Conservation (phyloP, 371 early-diverging fungal species). For the Mucor mucedo region DNA sequence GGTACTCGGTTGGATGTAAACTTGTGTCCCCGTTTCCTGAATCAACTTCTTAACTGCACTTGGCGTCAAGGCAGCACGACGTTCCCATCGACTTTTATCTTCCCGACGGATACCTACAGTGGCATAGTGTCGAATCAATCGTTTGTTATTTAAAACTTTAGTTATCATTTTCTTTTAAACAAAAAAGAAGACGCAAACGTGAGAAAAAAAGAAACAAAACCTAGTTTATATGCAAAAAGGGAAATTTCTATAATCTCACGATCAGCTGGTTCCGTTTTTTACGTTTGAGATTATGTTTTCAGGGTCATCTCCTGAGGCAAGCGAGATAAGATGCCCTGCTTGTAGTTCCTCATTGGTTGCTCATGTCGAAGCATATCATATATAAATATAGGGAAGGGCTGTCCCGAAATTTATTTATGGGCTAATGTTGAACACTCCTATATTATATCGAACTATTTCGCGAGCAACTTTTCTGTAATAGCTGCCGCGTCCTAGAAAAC, state of each 20-base stretch:
- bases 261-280: slow-evolving; percentile 16
- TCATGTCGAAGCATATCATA: too few species aligned
- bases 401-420: too few species aligned
- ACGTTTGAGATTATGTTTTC: too few species aligned
- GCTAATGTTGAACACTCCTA: too few species aligned
- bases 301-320: too few species aligned
- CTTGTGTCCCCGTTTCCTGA: slow-evolving; percentile 78
- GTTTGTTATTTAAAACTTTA: not conserved
- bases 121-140: slow-evolving; percentile 1
- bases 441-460: too few species aligned
- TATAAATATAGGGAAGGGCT: too few species aligned
- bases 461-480: too few species aligned
- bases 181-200: slow-evolving; percentile 2
- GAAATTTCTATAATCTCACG: slow-evolving; percentile 24
- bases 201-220: not conserved
- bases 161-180: not conserved
- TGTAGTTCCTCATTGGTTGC: too few species aligned
- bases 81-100: slow-evolving; percentile 96
- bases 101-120: slow-evolving; percentile 89
- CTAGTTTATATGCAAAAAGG: slow-evolving; percentile 13
- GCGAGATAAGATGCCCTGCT: too few species aligned
- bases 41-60: slow-evolving; percentile 78
- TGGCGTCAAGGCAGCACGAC: slow-evolving; percentile 87
- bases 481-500: too few species aligned
- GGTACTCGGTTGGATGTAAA: slow-evolving; percentile 91